Base-by-base conservation (phyloP, 73 alveolate species). In the Loxodes magnus region DNA sequence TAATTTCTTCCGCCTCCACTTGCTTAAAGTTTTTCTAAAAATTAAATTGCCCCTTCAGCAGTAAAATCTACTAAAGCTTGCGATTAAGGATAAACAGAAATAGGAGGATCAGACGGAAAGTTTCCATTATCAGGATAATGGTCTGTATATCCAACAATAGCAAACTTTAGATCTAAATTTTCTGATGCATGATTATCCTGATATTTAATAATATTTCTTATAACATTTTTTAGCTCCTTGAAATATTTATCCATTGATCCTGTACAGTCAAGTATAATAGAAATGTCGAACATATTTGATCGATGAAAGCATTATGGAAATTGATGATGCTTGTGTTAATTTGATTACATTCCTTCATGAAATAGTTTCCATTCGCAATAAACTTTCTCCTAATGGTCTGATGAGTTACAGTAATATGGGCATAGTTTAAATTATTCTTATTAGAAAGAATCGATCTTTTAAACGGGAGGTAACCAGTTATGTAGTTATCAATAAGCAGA, bases 401-500 rank as follows among this genome's bases (percentile, higher is more conserved):
- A 0, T 2, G 2, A 9, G n/a, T 2, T 1, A 2, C 59, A 46
- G 7, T 5, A 0, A 1, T 0, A 0, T 25, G 0, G 0, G 2
- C 59, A 46, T 2, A 25, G 22, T 1, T 24, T 10, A 19, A 46
- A 46, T 16, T 2, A 21, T 24, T 25, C 15, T 19, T 46, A 41
- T 25, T 16, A 37, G 9, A n/a, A 2, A 1, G 59, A 41, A 25
- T 16, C 27, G 22, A n/a, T 46, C 22, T 4, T 19, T 16, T 46
- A 10, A 10, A 46, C 2, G 5, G 82, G 82, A 5, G 82, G 75
- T 5, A 30, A 28, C 82, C 82, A 68, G 3, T 33, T 25, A 0
- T 27, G 16, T 3, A 41, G 35, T 0, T 44, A 4, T 75, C 82
- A 68, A 22, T 62, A 68, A 2, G 74, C 17, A 0, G 2, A 15